phyloP scores from a whole-genome alignment of 805 yeast genomes.

The Cyberlindnera misumaiensis region DNA sequence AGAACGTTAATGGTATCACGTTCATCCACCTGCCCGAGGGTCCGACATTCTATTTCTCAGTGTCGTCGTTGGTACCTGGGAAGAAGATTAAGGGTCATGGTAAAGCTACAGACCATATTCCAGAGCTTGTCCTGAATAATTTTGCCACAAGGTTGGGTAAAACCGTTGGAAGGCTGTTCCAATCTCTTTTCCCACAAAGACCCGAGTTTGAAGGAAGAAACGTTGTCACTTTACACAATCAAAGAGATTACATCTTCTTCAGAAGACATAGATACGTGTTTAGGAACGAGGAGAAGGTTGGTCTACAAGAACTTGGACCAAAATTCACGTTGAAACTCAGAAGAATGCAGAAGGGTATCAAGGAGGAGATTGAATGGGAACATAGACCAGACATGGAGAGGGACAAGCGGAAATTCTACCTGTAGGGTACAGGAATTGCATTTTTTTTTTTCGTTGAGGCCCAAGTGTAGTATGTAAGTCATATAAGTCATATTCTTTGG shows the following conservation, averaged over 20 bases:
- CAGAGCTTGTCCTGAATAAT: conserved; percentile 87
- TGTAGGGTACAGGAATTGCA: conserved; percentile 31
- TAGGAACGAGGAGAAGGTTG: conserved; percentile 85
- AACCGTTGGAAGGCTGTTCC: conserved; percentile 88
- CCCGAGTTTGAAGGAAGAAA: conserved; percentile 96
- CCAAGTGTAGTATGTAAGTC: too few relatives aligned
- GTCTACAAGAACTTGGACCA: conserved; percentile 94
- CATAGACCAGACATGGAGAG: conserved; percentile 94
- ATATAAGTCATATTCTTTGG: too few relatives aligned
- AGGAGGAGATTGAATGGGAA: conserved; percentile 94
- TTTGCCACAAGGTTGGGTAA: conserved; percentile 89
- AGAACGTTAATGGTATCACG: conserved; percentile 84
- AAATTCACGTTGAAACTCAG: conserved; percentile 88
- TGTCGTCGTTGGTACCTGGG: conserved; percentile 70
- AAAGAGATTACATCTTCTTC: conserved; percentile 91
- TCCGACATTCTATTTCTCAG: conserved; percentile 87
- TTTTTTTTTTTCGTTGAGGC: too few relatives aligned
- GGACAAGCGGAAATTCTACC: conserved; percentile 86
- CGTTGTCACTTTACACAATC: conserved; percentile 92
- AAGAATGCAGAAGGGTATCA: conserved; percentile 85
- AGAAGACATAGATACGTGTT: conserved; percentile 92
- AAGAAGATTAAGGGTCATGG: conserved; percentile 84
- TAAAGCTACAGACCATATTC: conserved; percentile 80
- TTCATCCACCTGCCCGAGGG: conserved; percentile 93
- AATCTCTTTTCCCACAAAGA: conserved; percentile 82